Evolutionary conservation across 345 rosid species (phyloP).

Genomic region (Eucalyptus curtisii): DNA sequence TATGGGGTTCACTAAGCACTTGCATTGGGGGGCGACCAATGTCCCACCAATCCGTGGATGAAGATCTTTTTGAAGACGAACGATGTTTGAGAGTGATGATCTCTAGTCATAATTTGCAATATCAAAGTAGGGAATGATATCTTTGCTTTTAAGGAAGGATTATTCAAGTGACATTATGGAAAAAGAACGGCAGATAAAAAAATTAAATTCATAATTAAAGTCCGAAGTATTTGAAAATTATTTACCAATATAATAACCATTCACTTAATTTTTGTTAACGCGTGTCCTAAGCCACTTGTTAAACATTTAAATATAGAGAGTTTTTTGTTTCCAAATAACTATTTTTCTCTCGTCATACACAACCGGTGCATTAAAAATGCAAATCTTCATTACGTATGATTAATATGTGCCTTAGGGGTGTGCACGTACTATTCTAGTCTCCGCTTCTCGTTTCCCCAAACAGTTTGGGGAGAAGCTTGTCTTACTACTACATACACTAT

Average conservation of each 20-base stretch:
- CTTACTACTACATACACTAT: not conserved
- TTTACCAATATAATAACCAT: not conserved
- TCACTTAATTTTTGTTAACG: not conserved
- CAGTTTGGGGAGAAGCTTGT: not conserved
- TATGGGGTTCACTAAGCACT: not conserved
- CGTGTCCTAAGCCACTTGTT: not conserved
- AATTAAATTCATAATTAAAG: not conserved
- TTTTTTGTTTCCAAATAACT: not conserved
- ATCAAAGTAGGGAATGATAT: not conserved
- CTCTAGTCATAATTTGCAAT: not conserved
- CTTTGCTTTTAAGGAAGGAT: not conserved
- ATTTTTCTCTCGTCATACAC: not conserved
- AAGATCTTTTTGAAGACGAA: not conserved
- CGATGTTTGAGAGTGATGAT: not conserved
- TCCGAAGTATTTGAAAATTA: not conserved
- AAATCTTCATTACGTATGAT: not conserved
- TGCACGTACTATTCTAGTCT: not conserved
- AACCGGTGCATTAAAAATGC: not conserved
- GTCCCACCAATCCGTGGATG: not conserved
- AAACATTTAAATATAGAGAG: not conserved
- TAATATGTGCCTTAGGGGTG: not conserved
- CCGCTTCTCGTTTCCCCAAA: no score
- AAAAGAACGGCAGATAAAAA: fast-evolving
- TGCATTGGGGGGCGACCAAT: not conserved
- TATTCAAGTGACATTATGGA: not conserved